Evolutionary conservation across 495 filamentous ascomycete genomes (phyloP).

Genomic region (Penicillium atrosanguineum): DNA sequence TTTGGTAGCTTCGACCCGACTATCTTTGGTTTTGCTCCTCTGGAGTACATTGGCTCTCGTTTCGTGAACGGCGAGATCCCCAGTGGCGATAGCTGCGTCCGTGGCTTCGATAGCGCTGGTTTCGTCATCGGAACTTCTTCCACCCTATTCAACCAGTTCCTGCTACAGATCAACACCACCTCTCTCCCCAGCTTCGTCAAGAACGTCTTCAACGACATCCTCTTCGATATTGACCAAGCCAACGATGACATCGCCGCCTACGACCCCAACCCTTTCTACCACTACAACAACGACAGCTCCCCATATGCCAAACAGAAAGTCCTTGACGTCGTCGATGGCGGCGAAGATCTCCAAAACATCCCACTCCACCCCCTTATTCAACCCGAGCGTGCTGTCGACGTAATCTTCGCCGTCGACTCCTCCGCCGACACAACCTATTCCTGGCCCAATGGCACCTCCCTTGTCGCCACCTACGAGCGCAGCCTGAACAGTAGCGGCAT

Average conservation of each 20-base stretch:
- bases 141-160: slow-evolving; percentile 78
- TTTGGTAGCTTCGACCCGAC: slow-evolving; percentile 83
- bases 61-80: slow-evolving; percentile 66
- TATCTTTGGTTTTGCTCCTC: slow-evolving; percentile 72
- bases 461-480: slow-evolving; percentile 82
- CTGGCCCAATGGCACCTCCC: slow-evolving; percentile 86
- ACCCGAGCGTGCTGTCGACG: slow-evolving; percentile 72
- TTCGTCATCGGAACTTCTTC: slow-evolving; percentile 91
- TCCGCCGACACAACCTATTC: slow-evolving; percentile 71
- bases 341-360: slow-evolving; percentile 83
- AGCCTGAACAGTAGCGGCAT: slow-evolving; percentile 54
- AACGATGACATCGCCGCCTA: slow-evolving; percentile 81
- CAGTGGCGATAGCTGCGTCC: slow-evolving; percentile 60
- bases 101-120: slow-evolving; percentile 81
- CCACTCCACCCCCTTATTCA: slow-evolving; percentile 85
- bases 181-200: slow-evolving; percentile 52
- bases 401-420: slow-evolving; percentile 88
- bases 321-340: slow-evolving; percentile 84
- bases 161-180: slow-evolving; percentile 57
- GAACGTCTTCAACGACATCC: slow-evolving; percentile 52
- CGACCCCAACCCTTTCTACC: slow-evolving; percentile 80
- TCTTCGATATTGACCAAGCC: slow-evolving; percentile 50
- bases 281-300: slow-evolving; percentile 64
- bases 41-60: slow-evolving; percentile 74
- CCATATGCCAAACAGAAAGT: slow-evolving; percentile 49